Evolutionary conservation across 1,284 basidiomycete species (phyloP).

Genomic region (Malassezia sp.): DNA sequence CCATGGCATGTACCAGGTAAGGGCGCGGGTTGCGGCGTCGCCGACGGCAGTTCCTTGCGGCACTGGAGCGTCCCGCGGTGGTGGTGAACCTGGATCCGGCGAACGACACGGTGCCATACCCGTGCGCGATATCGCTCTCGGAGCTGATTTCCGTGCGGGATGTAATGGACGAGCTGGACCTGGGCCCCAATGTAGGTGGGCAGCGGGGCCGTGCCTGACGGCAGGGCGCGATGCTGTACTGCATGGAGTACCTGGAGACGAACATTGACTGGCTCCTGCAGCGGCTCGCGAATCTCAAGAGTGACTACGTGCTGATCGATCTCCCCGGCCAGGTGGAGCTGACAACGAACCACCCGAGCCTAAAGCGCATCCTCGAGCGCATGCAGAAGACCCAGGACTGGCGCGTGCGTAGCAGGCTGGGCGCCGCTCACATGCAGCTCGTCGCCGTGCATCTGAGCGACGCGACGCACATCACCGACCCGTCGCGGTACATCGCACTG

Average conservation of each 20-base stretch:
- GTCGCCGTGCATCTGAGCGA: slow-evolving; percentile 91
- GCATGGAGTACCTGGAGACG: slow-evolving; percentile 89
- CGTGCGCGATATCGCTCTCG: slow-evolving; percentile 74
- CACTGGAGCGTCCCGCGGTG: slow-evolving; percentile 70
- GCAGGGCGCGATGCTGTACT: slow-evolving; percentile 80
- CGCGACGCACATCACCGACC: slow-evolving; percentile 90
- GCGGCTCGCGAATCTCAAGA: slow-evolving; percentile 51
- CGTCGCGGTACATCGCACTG: slow-evolving; percentile 85
- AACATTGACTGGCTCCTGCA: slow-evolving; percentile 83
- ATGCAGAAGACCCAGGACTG: slow-evolving; percentile 57
- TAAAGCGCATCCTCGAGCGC: slow-evolving; percentile 62
- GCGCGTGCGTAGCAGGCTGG: slow-evolving; percentile 55
- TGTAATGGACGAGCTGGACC: slow-evolving; percentile 70
- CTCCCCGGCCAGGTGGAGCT: slow-evolving; percentile 95
- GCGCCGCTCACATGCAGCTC: slow-evolving; percentile 74
- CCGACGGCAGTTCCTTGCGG: slow-evolving; percentile 59
- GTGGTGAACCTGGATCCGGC: slow-evolving; percentile 94
- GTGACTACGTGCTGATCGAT: slow-evolving; percentile 77
- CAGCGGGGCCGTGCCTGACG: background rate
- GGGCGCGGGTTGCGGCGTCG: slow-evolving; percentile 1
- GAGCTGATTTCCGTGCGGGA: slow-evolving; percentile 76
- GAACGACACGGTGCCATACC: slow-evolving; percentile 78
- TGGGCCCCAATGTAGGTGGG: slow-evolving; percentile 66
- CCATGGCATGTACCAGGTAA: slow-evolving; percentile 19
- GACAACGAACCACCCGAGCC: slow-evolving; percentile 68